Base-by-base conservation (phyloP, 305 asterid species). In the Rubia occidens region DNA sequence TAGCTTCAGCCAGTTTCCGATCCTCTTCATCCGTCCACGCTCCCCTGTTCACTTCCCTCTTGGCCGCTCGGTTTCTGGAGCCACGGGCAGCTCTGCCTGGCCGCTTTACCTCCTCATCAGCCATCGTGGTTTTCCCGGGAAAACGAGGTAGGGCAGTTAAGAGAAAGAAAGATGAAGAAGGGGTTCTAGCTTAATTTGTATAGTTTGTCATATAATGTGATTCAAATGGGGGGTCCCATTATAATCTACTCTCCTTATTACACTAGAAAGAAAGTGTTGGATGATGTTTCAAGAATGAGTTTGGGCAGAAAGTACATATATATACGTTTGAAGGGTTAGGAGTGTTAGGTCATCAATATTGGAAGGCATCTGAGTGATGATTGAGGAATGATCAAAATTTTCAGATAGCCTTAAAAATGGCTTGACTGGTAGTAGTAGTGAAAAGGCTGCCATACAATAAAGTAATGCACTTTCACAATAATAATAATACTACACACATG, bases 21-120 rank as follows among this genome's bases (percentile, higher is more conserved):
- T 86, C 91, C 80, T 86, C 88, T 66, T 84, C 91, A 43, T 75
- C 78, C 64, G 80, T 82, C 91, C 88, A 86, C 67, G 87, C 79
- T 69, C 88, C 91, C 64, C 82, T 73, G 78, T 80, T 77, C 43
- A 73, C 77, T 39, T 76, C 86, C 56, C 77, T 76, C 77, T 71
- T 79, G 47, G 45, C 67, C 24, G 8, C 26, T 21, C 21, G 58
- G 15, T 24, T 61, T 47, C 64, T 61, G 0, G 62, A 18, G 5
- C 3, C 6, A 5, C 11, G 24, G 2, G 10, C 73, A 6, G 14
- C 21, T 17, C 58, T 51, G 21, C 58, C 21, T 2, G 58, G 58
- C 1, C n/a, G 11, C 37, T 60, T 5, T n/a, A 15, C 69, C 69
- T 74, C 58, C 65, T 49, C 59, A 55, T 20, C 78, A 37, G 54